phyloP scores from a whole-genome alignment of 1,139 yeast genomes.

The Saccharomyces uvarum region DNA sequence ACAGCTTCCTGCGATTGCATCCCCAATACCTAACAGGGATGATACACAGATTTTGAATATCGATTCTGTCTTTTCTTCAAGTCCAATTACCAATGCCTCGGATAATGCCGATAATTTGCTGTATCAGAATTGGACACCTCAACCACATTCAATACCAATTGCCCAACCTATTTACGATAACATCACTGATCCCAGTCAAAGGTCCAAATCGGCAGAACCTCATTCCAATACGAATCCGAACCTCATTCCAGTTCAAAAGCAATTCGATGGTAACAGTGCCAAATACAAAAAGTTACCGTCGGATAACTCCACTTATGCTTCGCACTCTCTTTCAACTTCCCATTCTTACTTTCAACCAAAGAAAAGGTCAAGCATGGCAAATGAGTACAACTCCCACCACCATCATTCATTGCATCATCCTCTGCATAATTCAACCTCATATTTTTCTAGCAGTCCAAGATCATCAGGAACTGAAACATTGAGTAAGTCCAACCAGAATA shows the following conservation, averaged over 20 bases:
- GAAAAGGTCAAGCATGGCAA: constrained; percentile 6
- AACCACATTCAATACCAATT: constrained; percentile 16
- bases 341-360: constrained; percentile 2
- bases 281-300: background rate
- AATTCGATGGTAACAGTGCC: constrained; percentile 5
- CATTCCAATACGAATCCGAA: constrained; percentile 10
- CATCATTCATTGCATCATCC: background rate
- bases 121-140: constrained; percentile 29
- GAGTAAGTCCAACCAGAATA: background rate
- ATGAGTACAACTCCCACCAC: constrained; percentile 3
- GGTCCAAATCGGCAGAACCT: constrained; percentile 42
- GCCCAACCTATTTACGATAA: constrained; percentile 23
- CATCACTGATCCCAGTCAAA: constrained; percentile 21
- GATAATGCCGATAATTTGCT: constrained; percentile 5
- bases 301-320: background rate
- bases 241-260: constrained; percentile 17
- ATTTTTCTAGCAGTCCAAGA: background rate
- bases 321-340: background rate
- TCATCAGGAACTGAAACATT: background rate
- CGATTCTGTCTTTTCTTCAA: constrained; percentile 15
- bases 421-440: background rate
- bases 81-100: constrained; percentile 7
- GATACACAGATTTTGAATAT: constrained; percentile 6
- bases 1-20: constrained; percentile 2
- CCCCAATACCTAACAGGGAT: constrained; percentile 13